phyloP scores from a whole-genome alignment of 2,329 filamentous ascomycete genomes.

The Tricladium varicosporioides region DNA sequence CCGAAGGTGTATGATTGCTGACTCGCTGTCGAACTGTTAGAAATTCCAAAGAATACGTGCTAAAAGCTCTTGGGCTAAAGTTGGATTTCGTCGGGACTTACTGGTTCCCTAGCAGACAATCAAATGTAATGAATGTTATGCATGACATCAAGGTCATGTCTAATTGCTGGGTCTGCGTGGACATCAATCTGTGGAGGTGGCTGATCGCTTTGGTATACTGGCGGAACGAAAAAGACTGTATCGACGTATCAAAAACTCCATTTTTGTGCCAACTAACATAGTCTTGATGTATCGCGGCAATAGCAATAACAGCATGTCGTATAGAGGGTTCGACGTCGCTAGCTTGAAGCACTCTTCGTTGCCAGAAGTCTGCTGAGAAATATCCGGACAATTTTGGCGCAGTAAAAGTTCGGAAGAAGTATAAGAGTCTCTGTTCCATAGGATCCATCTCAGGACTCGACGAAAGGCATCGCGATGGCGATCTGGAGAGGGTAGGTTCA shows the following conservation, averaged over 20 bases:
- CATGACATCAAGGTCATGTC: conserved; percentile 55
- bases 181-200: conserved; percentile 26
- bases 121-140: conserved; percentile 65
- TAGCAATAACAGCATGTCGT: conserved; percentile 30
- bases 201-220: conserved; percentile 58
- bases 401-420: conserved; percentile 27
- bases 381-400: conserved; percentile 25
- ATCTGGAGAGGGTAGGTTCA: conserved; percentile 4
- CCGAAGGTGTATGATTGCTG: conserved; percentile 30
- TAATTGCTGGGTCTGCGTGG: conserved; percentile 22
- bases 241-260: conserved; percentile 35
- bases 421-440: conserved; percentile 22
- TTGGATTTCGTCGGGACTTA: conserved; percentile 6
- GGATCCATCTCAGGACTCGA: conserved; percentile 16
- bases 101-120: conserved; percentile 37
- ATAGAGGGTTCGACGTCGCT: conserved; percentile 26
- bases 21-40: conserved; percentile 20
- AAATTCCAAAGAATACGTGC: neutral
- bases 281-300: conserved; percentile 31
- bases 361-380: conserved; percentile 30
- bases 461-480: conserved; percentile 2
- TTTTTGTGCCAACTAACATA: conserved; percentile 41
- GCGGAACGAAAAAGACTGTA: conserved; percentile 48
- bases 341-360: conserved; percentile 24
- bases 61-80: neutral